Conservation (phyloP, 495 filamentous ascomycete species). For the Pyronema domesticum region DNA sequence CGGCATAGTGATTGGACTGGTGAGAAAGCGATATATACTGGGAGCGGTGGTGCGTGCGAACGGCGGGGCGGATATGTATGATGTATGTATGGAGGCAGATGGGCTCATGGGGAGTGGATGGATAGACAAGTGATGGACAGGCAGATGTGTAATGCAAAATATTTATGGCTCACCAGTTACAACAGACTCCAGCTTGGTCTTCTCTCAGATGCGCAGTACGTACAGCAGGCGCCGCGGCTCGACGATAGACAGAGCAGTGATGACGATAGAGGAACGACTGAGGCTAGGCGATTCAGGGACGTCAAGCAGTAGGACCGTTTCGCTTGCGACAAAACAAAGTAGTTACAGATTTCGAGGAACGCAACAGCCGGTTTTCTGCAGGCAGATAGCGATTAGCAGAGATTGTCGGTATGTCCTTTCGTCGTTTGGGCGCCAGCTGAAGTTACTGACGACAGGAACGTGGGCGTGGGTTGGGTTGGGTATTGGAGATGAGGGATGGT, state of each 20-base stretch:
- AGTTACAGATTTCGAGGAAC: not conserved
- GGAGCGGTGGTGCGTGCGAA: not conserved
- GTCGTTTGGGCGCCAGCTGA: not conserved
- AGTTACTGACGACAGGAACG: not conserved
- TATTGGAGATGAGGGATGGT: not conserved
- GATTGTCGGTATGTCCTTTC: not conserved
- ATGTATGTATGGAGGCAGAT: too few species aligned
- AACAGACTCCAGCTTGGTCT: not conserved
- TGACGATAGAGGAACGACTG: not conserved
- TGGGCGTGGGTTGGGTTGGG: not conserved
- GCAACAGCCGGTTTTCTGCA: too few species aligned
- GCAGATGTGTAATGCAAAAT: not conserved
- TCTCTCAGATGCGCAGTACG: not conserved
- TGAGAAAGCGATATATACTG: not conserved
- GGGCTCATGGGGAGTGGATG: too few species aligned
- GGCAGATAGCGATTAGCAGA: not conserved
- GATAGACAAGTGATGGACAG: not conserved
- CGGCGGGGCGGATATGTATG: not conserved
- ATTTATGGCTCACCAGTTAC: not conserved
- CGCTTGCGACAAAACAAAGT: slow-evolving; percentile 1
- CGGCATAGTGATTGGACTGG: not conserved
- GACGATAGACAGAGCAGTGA: not conserved
- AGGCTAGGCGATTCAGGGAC: not conserved
- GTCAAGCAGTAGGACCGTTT: not conserved
- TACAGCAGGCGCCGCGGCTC: not conserved